Base-by-base conservation (phyloP, 2,329 filamentous ascomycete genomes). In the Monilinia fructicola region DNA sequence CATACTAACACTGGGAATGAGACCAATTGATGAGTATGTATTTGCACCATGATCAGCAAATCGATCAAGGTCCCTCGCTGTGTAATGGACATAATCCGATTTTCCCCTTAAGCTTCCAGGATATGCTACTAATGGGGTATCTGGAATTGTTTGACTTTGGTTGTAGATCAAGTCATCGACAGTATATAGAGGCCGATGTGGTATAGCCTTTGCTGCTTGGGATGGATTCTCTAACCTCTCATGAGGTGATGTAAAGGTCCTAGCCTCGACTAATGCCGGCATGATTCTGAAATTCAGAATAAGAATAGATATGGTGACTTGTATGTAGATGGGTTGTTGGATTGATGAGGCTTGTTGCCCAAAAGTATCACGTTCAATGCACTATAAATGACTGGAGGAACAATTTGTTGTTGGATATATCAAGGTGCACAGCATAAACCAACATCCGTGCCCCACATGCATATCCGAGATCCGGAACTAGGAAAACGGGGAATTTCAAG, bases 51-150 rank as follows among this genome's bases (percentile, higher is more conserved):
- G 68, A 64, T 77, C 71, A 40, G 73, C 71, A 52, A 74, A 75
- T 26, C 71, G 68, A 68, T 76, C 69, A 2, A 77, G 71, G 54
- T 76, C 73, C 54, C 59, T 69, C 16, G 73, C 74, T 4, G 73
- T 74, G 59, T 74, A 75, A 42, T 72, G 63, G 42, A 71, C 69
- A 65, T 72, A 77, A 59, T 76, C 73, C 2, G 67, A 64, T 26
- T 65, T 40, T 2, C 70, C 71, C 46, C 67, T 67, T 35, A 71
- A 54, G 38, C 64, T 64, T 10, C 60, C 69, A 23, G 74, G 75
- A 65, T 73, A 76, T 38, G 68, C 73, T 14, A 76, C 54, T 18
- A 76, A 59, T 21, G 74, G 70, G 26, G 65, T 52, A 44, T 75
- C 68, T 52, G 66, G 67, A 60, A 69, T 67, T 18, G 69, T 72